These are phyloP conservation scores for Hygrophila difformis DNA, from an alignment of 257 asterid genomes.

Conservation along the genomic window DNA sequence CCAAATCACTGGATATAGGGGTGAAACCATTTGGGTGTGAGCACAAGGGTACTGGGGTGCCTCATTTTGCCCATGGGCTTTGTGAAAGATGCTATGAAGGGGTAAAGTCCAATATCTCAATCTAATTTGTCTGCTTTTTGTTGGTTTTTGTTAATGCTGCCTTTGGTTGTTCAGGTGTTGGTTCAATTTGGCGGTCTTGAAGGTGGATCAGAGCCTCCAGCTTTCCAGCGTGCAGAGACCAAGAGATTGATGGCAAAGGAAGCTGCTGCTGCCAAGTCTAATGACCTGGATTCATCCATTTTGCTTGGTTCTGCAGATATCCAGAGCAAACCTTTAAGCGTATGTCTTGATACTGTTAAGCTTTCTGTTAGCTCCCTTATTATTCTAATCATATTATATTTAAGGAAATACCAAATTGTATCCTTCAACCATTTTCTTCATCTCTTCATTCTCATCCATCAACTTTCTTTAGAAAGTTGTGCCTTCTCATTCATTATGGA, in stretches of 20 bases:
- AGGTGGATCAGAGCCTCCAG: conserved; percentile 85
- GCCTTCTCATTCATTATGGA: too few species aligned
- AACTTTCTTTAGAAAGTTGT: too few species aligned
- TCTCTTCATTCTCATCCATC: too few species aligned
- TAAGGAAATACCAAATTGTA: too few species aligned
- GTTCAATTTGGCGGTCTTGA: conserved; percentile 76
- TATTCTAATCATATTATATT: too few species aligned
- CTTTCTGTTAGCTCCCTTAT: too few species aligned
- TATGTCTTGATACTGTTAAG: conserved; percentile 19
- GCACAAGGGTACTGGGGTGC: conserved; percentile 47
- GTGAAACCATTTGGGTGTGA: conserved; percentile 44
- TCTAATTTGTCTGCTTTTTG: conserved; percentile 6
- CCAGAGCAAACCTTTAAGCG: conserved; percentile 17
- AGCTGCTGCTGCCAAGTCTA: conserved; percentile 32
- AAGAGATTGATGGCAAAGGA: conserved; percentile 36
- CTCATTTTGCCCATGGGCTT: conserved; percentile 77
- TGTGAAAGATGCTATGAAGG: conserved; percentile 57
- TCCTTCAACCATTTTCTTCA: too few species aligned
- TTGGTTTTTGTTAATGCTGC: too few species aligned
- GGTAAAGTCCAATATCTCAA: conserved; percentile 24
- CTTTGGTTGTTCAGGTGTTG: conserved; percentile 69
- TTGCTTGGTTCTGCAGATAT: conserved; percentile 18
- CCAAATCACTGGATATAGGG: conserved; percentile 17
- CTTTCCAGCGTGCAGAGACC: conserved; percentile 82
- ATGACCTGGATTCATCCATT: conserved; percentile 19